Evolutionary conservation across 139 green algal genomes (phyloP).

Genomic region (Nannochloris sp.): DNA sequence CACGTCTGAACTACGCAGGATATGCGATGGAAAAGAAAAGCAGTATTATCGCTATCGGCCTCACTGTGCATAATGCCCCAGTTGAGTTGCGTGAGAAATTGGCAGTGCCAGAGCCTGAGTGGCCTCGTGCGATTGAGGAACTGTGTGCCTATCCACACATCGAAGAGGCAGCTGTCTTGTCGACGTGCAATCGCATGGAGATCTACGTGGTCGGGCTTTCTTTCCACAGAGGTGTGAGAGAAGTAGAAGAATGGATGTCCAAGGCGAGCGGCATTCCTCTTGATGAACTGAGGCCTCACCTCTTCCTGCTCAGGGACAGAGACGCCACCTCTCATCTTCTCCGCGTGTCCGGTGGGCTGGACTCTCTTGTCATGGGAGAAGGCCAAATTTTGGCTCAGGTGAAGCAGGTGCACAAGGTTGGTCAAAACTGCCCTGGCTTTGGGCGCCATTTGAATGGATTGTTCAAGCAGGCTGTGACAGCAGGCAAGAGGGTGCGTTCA

Average conservation of each 20-base stretch:
- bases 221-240: constrained; percentile 85
- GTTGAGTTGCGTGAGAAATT: constrained; percentile 97
- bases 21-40: constrained; percentile 83
- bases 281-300: constrained; percentile 83
- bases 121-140: constrained; percentile 87
- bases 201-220: constrained; percentile 92
- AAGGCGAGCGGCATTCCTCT: constrained; percentile 77
- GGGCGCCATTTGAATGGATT: constrained; percentile 94
- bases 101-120: constrained; percentile 90
- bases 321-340: constrained; percentile 95
- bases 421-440: constrained; percentile 82
- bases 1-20: constrained; percentile 44
- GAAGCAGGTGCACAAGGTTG: constrained; percentile 87
- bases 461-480: constrained; percentile 97
- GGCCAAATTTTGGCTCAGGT: constrained; percentile 98
- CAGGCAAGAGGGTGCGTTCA: constrained; percentile 89
- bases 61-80: constrained; percentile 91
- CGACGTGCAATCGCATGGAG: constrained; percentile 99
- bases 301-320: constrained; percentile 92
- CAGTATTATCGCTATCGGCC: constrained; percentile 90
- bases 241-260: constrained; percentile 98
- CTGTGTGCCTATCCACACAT: constrained; percentile 90
- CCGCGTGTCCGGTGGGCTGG: constrained; percentile 85
- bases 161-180: constrained; percentile 94
- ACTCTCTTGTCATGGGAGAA: constrained; percentile 98